Evolutionary conservation across 192 early-diverging fungal species (phyloP).

Genomic region (Kickxella alabastrina): DNA sequence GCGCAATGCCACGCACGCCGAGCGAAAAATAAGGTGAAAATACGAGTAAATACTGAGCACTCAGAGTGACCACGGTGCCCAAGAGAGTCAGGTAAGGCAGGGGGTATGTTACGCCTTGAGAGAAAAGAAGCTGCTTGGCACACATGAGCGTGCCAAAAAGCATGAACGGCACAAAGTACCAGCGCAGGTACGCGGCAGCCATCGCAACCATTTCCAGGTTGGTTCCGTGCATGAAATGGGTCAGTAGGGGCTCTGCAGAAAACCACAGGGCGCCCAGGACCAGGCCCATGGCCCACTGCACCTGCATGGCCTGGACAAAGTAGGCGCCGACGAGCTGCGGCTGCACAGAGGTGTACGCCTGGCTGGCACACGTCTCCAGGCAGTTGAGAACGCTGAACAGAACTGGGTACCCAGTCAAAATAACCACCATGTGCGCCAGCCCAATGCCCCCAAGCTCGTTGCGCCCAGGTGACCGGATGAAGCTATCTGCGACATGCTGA

Average conservation of each 20-base stretch:
- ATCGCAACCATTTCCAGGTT: conserved; percentile 8
- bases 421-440: conserved; percentile 69
- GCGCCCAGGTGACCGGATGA: conserved; percentile 63
- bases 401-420: conserved; percentile 68
- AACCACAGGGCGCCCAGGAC: conserved; percentile 40
- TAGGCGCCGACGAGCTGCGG: conserved; percentile 47
- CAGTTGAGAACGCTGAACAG: conserved; percentile 69
- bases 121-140: conserved; percentile 36
- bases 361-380: conserved; percentile 72
- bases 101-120: conserved; percentile 47
- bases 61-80: conserved; percentile 22
- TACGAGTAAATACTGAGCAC: conserved; percentile 34
- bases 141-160: conserved; percentile 27
- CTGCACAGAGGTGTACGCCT: conserved; percentile 57
- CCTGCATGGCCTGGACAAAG: conserved; percentile 35
- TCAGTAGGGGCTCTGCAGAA: conserved; percentile 13
- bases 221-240: conserved; percentile 13
- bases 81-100: conserved; percentile 41
- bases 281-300: conserved; percentile 38
- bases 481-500: conserved; percentile 64
- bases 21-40: conserved; percentile 51
- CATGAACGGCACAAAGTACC: conserved; percentile 48
- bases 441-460: conserved; percentile 67
- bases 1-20: conserved; percentile 66
- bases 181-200: conserved; percentile 36